Evolutionary conservation across 140 eudicot species (phyloP).

Genomic region (Oenanthe javanica): DNA sequence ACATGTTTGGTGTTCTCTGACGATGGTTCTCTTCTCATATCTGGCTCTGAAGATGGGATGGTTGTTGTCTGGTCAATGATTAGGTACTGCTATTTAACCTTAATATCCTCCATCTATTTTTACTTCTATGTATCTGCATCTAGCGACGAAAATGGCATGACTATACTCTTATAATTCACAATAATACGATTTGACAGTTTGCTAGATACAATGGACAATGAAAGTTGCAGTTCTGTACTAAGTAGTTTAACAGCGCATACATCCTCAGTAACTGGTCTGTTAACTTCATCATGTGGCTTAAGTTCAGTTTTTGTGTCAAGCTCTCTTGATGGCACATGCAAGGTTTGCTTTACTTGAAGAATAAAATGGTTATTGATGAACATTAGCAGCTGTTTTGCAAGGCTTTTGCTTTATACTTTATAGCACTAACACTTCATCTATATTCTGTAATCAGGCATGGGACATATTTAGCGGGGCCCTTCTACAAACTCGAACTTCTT

Average conservation of each 20-base stretch:
- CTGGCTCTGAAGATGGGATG: conserved; percentile 51
- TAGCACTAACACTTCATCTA: not conserved
- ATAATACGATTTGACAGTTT: conserved; percentile 22
- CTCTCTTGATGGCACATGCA: conserved; percentile 57
- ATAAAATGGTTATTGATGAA: not conserved
- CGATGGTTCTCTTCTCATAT: conserved; percentile 43
- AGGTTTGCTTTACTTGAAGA: conserved; percentile 20
- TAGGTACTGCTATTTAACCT: conserved; percentile 18
- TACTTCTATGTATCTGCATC: not conserved
- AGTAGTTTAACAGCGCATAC: conserved; percentile 31
- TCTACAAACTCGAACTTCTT: conserved; percentile 27
- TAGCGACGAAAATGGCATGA: not conserved
- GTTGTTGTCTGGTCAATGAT: conserved; percentile 39
- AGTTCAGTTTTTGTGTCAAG: conserved; percentile 34
- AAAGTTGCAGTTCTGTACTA: conserved; percentile 19
- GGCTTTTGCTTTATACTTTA: not conserved
- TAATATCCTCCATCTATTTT: not conserved
- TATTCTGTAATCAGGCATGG: conserved; percentile 27
- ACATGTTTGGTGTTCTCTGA: conserved; percentile 40
- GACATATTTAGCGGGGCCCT: conserved; percentile 28
- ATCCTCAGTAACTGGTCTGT: conserved; percentile 40
- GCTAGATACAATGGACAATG: conserved; percentile 25
- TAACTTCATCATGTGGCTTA: conserved; percentile 24
- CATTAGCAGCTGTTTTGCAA: not conserved
- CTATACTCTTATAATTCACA: conserved; percentile 3